A percentile compares a stretch with the other conserved stretches of the same genome.
phyloP scores from a whole-genome alignment of 2,329 filamentous ascomycete genomes.

The Pseudogymnoascus sp. region DNA sequence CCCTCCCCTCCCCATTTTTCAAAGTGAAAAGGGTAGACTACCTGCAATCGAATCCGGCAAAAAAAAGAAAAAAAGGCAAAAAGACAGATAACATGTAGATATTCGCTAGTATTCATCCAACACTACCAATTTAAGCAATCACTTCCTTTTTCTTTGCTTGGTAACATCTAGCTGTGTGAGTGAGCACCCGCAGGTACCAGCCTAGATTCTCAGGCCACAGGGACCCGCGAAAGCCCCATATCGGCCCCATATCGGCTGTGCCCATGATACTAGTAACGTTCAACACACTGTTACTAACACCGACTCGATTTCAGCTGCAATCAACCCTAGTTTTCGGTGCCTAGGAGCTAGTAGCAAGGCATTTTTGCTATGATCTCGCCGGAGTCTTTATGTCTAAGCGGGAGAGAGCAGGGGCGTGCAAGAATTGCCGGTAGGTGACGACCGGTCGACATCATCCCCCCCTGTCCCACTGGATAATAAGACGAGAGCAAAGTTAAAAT shows the following conservation, averaged over 20 bases:
- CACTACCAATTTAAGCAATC: neutral
- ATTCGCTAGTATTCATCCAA: too few species aligned
- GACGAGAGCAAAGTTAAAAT: conserved; percentile 4
- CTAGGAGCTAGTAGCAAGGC: neutral
- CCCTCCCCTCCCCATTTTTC: neutral
- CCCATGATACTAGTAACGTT: neutral
- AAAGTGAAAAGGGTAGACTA: neutral
- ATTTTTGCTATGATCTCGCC: neutral
- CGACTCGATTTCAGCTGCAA: neutral
- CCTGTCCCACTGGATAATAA: neutral
- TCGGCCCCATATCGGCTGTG: neutral
- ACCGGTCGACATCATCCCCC: neutral
- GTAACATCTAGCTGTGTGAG: too few species aligned
- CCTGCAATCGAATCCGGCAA: neutral
- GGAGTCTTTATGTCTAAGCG: conserved; percentile 12
- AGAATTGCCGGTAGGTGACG: conserved; percentile 14
- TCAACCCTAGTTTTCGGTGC: neutral
- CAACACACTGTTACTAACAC: neutral
- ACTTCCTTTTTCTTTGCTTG: neutral
- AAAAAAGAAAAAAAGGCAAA: too few species aligned
- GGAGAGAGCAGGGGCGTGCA: conserved; percentile 14
- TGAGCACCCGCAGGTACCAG: neutral
- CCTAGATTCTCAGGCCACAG: neutral
- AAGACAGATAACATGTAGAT: too few species aligned
- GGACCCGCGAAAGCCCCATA: neutral